Base-by-base conservation (phyloP, 768 basidiomycete species). In the Calocybe gangraenosa region DNA sequence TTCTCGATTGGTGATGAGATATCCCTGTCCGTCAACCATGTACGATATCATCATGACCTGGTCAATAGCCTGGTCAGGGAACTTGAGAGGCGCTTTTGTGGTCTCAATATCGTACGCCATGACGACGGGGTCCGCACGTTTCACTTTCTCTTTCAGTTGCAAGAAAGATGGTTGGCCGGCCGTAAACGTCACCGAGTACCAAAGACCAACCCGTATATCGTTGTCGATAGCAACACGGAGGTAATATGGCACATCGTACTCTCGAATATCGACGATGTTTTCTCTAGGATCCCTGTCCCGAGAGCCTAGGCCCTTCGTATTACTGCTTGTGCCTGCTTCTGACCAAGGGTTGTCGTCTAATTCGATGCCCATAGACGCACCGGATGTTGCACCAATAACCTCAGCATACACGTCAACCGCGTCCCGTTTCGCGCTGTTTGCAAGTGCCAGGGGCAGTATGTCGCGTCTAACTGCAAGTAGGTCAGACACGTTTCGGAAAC, bases 41-140 rank as follows among this genome's bases (percentile, higher is more conserved):
- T 98, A 99, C 35, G 96, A 99, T 52, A 99, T 98, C 96, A 99
- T 99, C 95, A 99, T 99, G 57, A 99, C 92, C 62, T 97, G 94
- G 69, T 98, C 96, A 19, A 91, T 84, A 6, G 82, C 79, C 55
- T 93, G 87, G 68, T 98, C 96, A 1, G 96, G 95, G 60, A 98
- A 98, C 65, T 98, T 98, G 57, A 98, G 81, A n/a, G 96, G 95
- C n/a, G 91, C 87, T 68, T 99, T 99, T 1, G 94, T 95, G 14
- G 92, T 94, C 65, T 99, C 96, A 60, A 99, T 99, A 81, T 98
- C 96, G 63, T 75, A 99, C 0, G 96, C 96, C 91, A 99, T 87
- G 42, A 99, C 93, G 34, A 99, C 93, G 0, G 96, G 96, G 58
- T 99, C 96, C 17, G 96, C 93, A 78, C 96, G 93, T 62, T 96